phyloP scores from a whole-genome alignment of 2,329 filamentous ascomycete genomes.

The Alternaria conjuncta region DNA sequence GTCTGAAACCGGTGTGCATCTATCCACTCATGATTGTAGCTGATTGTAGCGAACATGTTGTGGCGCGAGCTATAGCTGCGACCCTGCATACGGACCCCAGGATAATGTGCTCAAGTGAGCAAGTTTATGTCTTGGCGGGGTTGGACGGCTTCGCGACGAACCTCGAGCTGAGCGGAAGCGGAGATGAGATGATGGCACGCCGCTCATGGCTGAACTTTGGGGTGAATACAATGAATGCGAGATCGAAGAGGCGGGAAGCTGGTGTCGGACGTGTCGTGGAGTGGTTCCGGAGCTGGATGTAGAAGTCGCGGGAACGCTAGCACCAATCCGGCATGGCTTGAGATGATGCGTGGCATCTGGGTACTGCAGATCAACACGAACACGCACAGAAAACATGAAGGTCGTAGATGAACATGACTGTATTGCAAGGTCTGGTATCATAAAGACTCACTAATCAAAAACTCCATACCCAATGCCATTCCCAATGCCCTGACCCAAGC shows the following conservation, averaged over 20 bases:
- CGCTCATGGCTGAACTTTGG: background rate
- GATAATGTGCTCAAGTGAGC: slow-evolving; percentile 37
- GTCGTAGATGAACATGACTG: background rate
- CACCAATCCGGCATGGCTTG: background rate
- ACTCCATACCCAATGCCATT: background rate
- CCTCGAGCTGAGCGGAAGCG: background rate
- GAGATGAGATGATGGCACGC: background rate
- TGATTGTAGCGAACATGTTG: slow-evolving; percentile 4
- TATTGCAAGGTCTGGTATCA: slow-evolving; percentile 2
- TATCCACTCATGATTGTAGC: background rate
- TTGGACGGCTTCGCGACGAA: background rate
- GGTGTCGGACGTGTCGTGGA: background rate
- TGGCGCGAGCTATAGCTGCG: slow-evolving; percentile 36
- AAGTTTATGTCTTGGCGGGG: slow-evolving; percentile 30
- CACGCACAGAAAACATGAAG: background rate
- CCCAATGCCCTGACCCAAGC: slow-evolving; percentile 9
- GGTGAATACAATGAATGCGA: background rate
- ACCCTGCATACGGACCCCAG: slow-evolving; percentile 22
- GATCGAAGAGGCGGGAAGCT: background rate
- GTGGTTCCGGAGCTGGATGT: background rate
- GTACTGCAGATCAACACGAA: background rate
- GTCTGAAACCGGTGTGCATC: background rate
- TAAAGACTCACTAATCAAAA: background rate
- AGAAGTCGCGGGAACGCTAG: background rate
- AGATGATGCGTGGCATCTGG: background rate